phyloP scores from a whole-genome alignment of 441 rosid genomes.

The Eugenia klotzschiana region DNA sequence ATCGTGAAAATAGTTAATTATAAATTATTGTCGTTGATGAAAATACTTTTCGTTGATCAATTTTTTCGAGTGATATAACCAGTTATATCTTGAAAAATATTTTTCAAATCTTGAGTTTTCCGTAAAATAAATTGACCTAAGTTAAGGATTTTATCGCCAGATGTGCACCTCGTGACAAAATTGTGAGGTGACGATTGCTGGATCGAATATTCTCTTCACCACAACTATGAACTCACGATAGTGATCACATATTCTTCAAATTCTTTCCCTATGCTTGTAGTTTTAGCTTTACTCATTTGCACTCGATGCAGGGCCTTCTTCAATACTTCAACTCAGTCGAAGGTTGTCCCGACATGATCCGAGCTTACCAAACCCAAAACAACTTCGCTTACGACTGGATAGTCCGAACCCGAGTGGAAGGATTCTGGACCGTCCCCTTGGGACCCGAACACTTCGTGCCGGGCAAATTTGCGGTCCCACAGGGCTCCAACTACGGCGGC shows the following conservation, averaged over 20 bases:
- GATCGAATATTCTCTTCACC: no score
- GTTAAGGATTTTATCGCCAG: not conserved
- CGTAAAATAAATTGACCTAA: no score
- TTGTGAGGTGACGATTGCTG: no score
- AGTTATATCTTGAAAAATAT: no score
- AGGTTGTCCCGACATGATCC: not conserved
- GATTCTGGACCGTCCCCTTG: not conserved
- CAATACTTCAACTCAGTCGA: not conserved
- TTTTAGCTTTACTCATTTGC: not conserved
- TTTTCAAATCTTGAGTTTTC: no score
- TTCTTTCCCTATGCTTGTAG: not conserved
- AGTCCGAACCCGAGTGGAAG: slow-evolving; percentile 1
- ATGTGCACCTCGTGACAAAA: not conserved
- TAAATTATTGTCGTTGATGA: no score
- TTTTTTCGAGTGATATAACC: no score
- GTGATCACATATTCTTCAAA: not conserved
- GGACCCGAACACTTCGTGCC: not conserved
- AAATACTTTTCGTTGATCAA: no score
- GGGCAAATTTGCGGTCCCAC: not conserved
- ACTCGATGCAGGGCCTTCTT: not conserved
- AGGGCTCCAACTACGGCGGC: not conserved
- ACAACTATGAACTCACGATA: not conserved
- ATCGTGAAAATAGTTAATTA: no score
- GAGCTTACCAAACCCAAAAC: not conserved
- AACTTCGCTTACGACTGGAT: not conserved